These are phyloP conservation scores for Carpinus viminea DNA, from an alignment of 306 rosid species.

Conservation along the genomic window DNA sequence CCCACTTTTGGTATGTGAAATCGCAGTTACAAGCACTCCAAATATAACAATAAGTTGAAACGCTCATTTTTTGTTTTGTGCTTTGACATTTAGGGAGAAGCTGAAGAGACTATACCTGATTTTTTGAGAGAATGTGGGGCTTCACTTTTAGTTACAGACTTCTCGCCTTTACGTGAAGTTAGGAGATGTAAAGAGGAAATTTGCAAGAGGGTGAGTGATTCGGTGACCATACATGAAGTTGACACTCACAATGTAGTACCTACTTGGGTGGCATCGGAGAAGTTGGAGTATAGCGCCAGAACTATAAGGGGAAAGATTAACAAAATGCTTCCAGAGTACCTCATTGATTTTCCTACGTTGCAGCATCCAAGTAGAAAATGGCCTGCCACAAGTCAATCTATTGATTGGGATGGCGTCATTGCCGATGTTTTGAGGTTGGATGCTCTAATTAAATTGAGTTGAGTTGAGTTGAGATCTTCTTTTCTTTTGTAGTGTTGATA, in stretches of 20 bases:
- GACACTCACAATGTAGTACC: slow-evolving; percentile 95
- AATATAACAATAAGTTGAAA: neutral
- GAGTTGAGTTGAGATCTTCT: neutral
- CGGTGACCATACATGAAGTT: slow-evolving; percentile 72
- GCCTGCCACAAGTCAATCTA: slow-evolving; percentile 31
- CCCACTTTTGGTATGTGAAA: too few relatives aligned
- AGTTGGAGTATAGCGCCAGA: slow-evolving; percentile 85
- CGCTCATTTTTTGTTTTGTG: neutral
- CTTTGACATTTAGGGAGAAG: slow-evolving; percentile 62
- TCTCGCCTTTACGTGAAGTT: slow-evolving; percentile 76
- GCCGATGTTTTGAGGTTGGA: slow-evolving; percentile 72
- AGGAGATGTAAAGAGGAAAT: slow-evolving; percentile 71
- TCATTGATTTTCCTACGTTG: slow-evolving; percentile 66
- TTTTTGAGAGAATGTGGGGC: slow-evolving; percentile 82
- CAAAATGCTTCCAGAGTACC: slow-evolving; percentile 72
- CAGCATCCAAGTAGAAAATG: slow-evolving; percentile 57
- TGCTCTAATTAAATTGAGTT: neutral
- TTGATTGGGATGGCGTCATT: slow-evolving; percentile 71
- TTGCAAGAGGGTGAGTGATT: slow-evolving; percentile 61
- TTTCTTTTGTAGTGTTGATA: slow-evolving; percentile 19
- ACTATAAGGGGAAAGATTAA: slow-evolving; percentile 83
- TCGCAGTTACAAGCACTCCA: neutral
- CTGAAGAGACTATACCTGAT: slow-evolving; percentile 69
- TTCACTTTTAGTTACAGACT: slow-evolving; percentile 79
- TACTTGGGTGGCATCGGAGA: slow-evolving; percentile 80